These are phyloP conservation scores for Diaporthe humulicola DNA, from an alignment of 2,329 filamentous ascomycete genomes.

Conservation along the genomic window DNA sequence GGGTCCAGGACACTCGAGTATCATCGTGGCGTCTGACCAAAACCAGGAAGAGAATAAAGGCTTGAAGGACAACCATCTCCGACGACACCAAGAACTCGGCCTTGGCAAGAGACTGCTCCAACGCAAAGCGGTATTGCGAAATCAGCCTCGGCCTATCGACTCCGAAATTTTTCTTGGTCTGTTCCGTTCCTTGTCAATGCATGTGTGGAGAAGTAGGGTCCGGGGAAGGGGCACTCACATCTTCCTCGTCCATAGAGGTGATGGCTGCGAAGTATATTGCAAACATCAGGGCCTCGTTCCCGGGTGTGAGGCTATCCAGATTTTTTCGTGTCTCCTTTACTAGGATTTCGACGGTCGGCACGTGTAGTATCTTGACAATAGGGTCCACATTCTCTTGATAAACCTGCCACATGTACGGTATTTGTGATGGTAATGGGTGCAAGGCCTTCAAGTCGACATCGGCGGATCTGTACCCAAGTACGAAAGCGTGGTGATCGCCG, in stretches of 20 bases:
- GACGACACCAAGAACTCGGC: conserved; percentile 72
- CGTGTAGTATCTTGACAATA: conserved; percentile 78
- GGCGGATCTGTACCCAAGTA: conserved; percentile 80
- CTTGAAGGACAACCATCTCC: conserved; percentile 72
- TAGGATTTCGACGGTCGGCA: conserved; percentile 73
- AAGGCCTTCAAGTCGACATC: conserved; percentile 74
- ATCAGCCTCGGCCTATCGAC: conserved; percentile 59
- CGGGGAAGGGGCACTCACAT: conserved; percentile 55
- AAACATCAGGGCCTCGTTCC: conserved; percentile 74
- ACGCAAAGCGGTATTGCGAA: conserved; percentile 64
- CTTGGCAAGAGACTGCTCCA: conserved; percentile 72
- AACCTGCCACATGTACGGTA: conserved; percentile 76
- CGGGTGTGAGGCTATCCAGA: conserved; percentile 67
- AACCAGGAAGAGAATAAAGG: conserved; percentile 70
- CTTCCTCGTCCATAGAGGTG: conserved; percentile 70
- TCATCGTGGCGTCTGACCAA: conserved; percentile 65
- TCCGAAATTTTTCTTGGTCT: conserved; percentile 66
- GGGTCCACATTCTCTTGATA: conserved; percentile 83
- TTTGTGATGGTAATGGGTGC: conserved; percentile 76
- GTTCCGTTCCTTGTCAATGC: conserved; percentile 16
- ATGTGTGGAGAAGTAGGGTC: not conserved
- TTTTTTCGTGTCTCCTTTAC: conserved; percentile 73
- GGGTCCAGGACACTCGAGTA: conserved; percentile 70
- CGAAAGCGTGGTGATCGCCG: conserved; percentile 76
- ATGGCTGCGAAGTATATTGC: conserved; percentile 71